A percentile compares a stretch with the other conserved stretches of the same genome.
phyloP scores from a whole-genome alignment of 768 basidiomycete genomes.

The Mycena latifolia region DNA sequence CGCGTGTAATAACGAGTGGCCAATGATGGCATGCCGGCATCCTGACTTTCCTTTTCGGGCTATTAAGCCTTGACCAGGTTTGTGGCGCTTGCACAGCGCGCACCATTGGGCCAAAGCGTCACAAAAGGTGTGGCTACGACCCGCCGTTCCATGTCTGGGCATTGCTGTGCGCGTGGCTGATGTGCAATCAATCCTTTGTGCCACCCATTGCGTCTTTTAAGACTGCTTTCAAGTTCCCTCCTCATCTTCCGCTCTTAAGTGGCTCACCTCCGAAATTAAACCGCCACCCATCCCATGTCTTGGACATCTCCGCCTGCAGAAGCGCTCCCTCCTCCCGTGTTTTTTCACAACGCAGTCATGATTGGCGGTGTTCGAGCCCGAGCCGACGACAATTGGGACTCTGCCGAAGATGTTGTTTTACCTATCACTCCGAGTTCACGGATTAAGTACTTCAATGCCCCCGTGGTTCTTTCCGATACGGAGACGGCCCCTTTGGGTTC shows the following conservation, averaged over 20 bases:
- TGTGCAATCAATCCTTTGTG: constrained; percentile 25
- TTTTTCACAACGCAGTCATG: not conserved
- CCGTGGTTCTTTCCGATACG: constrained; percentile 3
- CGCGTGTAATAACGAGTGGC: constrained; percentile 5
- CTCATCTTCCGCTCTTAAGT: not conserved
- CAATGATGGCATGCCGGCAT: not conserved
- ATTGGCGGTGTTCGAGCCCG: not conserved
- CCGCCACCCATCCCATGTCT: constrained; percentile 2
- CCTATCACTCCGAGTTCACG: not conserved
- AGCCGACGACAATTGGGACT: not conserved
- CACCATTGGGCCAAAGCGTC: constrained; percentile 3
- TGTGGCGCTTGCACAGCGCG: too few species aligned
- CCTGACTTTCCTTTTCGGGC: constrained; percentile 14
- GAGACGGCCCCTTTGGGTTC: not conserved
- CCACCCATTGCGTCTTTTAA: constrained; percentile 2
- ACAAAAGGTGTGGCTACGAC: not conserved
- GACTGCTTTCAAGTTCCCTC: not conserved
- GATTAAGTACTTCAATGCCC: constrained; percentile 8
- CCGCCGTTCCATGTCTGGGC: not conserved
- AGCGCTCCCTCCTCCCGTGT: constrained; percentile 19
- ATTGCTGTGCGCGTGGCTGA: constrained; percentile 8
- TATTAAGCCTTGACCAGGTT: not conserved
- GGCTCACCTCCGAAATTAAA: not conserved
- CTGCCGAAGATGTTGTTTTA: not conserved
- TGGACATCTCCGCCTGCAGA: constrained; percentile 13